Evolutionary conservation across 495 filamentous ascomycete genomes (phyloP).

Genomic region (Articulospora tetracladia): DNA sequence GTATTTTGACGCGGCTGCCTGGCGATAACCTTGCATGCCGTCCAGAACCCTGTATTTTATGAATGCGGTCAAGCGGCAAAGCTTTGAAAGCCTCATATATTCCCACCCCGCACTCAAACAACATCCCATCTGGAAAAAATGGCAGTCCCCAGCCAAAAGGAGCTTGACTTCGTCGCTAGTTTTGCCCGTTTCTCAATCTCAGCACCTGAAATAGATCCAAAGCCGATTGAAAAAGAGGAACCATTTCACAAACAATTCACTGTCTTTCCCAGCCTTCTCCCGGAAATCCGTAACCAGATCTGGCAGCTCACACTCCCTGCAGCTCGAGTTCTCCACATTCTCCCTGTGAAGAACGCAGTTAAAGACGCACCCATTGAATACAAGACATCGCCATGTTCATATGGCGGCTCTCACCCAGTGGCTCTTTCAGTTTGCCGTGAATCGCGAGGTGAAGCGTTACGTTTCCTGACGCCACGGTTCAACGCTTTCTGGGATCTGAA

Average conservation of each 20-base stretch:
- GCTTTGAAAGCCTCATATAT: too few species aligned
- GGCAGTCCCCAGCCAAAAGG: not conserved
- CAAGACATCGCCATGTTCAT: not conserved
- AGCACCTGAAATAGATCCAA: not conserved
- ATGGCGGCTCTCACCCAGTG: slow-evolving; percentile 5
- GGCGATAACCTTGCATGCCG: too few species aligned
- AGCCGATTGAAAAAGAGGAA: too few species aligned
- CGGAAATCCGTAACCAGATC: not conserved
- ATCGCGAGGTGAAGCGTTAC: slow-evolving; percentile 9
- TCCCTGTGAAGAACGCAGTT: not conserved
- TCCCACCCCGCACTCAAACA: too few species aligned
- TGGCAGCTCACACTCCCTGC: not conserved
- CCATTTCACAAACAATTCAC: not conserved
- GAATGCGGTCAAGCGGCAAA: too few species aligned
- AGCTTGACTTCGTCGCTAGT: not conserved
- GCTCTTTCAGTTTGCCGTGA: slow-evolving; percentile 7
- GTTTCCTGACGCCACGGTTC: not conserved
- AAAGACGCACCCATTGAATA: not conserved
- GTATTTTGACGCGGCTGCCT: too few species aligned
- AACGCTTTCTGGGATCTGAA: slow-evolving; percentile 8
- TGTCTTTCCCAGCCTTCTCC: not conserved
- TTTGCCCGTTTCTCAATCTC: not conserved
- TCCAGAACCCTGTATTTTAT: too few species aligned
- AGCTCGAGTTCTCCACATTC: not conserved
- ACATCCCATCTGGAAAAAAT: not conserved